Conservation (phyloP, 208 protist species). For the Plasmodiophora brassicae region DNA sequence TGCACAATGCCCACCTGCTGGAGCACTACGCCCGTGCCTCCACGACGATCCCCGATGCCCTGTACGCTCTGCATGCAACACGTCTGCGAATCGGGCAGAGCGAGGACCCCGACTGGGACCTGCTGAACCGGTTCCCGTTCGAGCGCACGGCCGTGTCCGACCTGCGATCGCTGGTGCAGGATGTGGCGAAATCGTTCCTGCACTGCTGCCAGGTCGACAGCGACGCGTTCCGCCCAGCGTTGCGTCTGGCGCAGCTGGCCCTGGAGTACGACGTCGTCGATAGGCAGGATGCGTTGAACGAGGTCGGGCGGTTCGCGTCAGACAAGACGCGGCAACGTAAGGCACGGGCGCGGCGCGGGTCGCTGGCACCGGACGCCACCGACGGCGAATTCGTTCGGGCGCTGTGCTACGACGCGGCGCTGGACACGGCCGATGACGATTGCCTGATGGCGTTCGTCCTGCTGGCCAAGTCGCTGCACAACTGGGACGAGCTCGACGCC, state of each 20-base stretch:
- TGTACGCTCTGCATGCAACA: not conserved
- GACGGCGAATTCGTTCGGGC: slow-evolving; percentile 18
- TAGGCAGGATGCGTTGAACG: not conserved
- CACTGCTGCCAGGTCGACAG: not conserved
- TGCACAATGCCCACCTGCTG: not conserved
- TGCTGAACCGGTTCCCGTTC: not conserved
- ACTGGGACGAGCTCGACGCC: slow-evolving; percentile 3
- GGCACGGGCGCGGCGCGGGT: not conserved
- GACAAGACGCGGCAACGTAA: not conserved
- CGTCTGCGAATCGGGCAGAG: not conserved
- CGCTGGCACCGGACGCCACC: not conserved
- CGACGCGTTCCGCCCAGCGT: not conserved
- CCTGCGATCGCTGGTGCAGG: not conserved
- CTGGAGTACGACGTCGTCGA: not conserved
- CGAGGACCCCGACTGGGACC: not conserved
- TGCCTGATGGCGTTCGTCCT: not conserved
- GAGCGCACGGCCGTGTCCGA: not conserved
- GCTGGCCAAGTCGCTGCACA: not conserved
- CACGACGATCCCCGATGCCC: not conserved
- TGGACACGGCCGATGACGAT: not conserved
- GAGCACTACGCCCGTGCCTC: not conserved
- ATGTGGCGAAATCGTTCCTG: not conserved
- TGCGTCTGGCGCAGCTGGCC: not conserved
- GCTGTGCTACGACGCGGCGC: not conserved
- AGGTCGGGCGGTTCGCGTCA: not conserved